Base-by-base conservation (phyloP, 2,329 filamentous ascomycete genomes). In the Podosphaera xanthii region DNA sequence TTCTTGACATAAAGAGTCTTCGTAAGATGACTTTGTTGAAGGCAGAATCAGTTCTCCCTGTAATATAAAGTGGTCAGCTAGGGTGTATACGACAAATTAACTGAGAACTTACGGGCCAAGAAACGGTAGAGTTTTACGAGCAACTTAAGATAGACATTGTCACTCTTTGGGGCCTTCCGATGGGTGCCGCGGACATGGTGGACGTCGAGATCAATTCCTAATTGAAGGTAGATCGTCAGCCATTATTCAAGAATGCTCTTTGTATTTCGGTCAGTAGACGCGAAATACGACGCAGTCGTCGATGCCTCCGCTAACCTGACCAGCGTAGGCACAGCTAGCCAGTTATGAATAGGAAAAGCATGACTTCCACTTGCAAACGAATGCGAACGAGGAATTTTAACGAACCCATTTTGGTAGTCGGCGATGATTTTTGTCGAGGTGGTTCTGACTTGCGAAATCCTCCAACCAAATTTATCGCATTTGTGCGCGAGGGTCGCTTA, bases 1-100 rank as follows among this genome's bases (percentile, higher is more conserved):
- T 95, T 77, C 90, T 88, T 75, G 89, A 95, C 87, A 92, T 95
- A 73, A 95, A 95, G 63, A 98, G 86, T 71, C 92, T 87, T 74
- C 91, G 89, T 71, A 98, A 87, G 72, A 98, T 83, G 71, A 92
- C 87, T 81, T 95, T 94, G 86, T 98, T 98, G 87, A 98, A 98
- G 77, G 81, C 82, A 66, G 88, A 82, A 75, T 97, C 92, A 73
- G 92, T 98, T 73, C 92, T 90, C 77, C 89, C 87, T 94, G 22
- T 14, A 7, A 52, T 22, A 33, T 5, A 57, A 12, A 30, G 34
- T 57, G n/a, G 69, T 59, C 53, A 3, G 9, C 8, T 7, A 59
- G 4, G 8, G 46, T 1, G 14, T 56, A 6, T 31, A 10, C 10
- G 10, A n/a, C 2, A 14, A 40, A 44, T 10, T 33, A 35, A 36